Conservation (phyloP, 2,329 filamentous ascomycete species). For the Acrocalymma vagum region DNA sequence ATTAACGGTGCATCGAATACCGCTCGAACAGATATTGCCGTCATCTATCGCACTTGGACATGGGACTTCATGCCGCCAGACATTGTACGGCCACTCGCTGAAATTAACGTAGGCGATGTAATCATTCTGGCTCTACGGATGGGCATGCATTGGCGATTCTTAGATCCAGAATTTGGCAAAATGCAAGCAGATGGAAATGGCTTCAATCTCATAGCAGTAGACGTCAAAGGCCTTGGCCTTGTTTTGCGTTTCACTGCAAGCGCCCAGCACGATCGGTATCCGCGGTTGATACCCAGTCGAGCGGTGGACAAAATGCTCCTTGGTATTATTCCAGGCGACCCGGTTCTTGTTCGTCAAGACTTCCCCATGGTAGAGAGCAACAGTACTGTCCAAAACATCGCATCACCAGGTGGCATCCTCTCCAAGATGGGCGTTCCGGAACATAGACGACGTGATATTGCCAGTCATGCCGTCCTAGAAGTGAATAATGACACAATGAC, state of each 20-base stretch:
- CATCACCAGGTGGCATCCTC: conserved; percentile 2
- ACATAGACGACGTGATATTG: background rate
- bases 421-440: conserved; percentile 2
- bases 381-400: background rate
- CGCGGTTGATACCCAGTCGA: conserved; percentile 4
- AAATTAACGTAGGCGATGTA: conserved; percentile 7
- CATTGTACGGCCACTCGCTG: conserved; percentile 11
- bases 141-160: conserved; percentile 12
- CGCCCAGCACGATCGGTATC: conserved; percentile 3
- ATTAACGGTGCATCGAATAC: conserved; percentile 2
- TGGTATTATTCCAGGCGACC: conserved; percentile 10
- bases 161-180: conserved; percentile 10
- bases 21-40: conserved; percentile 9
- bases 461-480: conserved; percentile 1
- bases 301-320: conserved; percentile 12
- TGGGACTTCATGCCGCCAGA: conserved; percentile 17
- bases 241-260: conserved; percentile 12
- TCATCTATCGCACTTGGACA: conserved; percentile 10
- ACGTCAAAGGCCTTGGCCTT: conserved; percentile 8
- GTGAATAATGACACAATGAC: conserved; percentile 10
- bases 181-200: conserved; percentile 16
- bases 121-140: conserved; percentile 9
- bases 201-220: conserved; percentile 3
- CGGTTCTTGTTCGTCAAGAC: conserved; percentile 7
- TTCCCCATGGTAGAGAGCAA: conserved; percentile 3